Conservation (phyloP, 2,329 filamentous ascomycete genomes). For the Cytospora piceae region DNA sequence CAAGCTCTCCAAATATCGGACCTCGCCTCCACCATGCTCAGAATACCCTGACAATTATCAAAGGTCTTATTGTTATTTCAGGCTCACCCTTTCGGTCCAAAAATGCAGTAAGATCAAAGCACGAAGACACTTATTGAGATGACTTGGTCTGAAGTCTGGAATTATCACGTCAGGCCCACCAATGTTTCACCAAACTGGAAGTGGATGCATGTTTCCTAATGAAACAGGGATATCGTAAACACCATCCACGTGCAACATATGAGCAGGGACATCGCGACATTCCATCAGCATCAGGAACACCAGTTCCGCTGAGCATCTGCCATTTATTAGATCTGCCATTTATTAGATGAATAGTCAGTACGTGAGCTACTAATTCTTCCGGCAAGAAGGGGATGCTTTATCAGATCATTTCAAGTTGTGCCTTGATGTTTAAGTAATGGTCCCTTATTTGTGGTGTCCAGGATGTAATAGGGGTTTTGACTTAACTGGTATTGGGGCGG, state of each 20-base stretch:
- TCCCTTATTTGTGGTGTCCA: not conserved
- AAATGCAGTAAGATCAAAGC: not conserved
- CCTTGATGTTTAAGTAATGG: too few species aligned
- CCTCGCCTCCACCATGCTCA: too few species aligned
- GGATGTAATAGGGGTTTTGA: not conserved
- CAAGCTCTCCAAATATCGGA: too few species aligned
- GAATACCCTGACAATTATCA: too few species aligned
- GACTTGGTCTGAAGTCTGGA: not conserved
- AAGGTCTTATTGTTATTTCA: not conserved
- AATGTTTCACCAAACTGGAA: conserved; percentile 4
- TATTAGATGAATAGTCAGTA: not conserved
- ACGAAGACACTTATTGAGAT: not conserved
- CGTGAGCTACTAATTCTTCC: not conserved
- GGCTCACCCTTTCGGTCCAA: not conserved
- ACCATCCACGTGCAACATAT: not conserved
- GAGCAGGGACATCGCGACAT: not conserved
- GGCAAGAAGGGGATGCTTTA: not conserved
- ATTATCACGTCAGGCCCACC: conserved; percentile 1
- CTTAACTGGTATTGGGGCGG: not conserved
- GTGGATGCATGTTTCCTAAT: not conserved
- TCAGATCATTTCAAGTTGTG: too few species aligned
- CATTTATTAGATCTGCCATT: too few species aligned
- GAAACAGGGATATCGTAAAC: not conserved
- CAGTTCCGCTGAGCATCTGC: not conserved
- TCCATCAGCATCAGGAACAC: not conserved